Conservation (phyloP, 805 yeast species). For the Candida ipomoeae region DNA sequence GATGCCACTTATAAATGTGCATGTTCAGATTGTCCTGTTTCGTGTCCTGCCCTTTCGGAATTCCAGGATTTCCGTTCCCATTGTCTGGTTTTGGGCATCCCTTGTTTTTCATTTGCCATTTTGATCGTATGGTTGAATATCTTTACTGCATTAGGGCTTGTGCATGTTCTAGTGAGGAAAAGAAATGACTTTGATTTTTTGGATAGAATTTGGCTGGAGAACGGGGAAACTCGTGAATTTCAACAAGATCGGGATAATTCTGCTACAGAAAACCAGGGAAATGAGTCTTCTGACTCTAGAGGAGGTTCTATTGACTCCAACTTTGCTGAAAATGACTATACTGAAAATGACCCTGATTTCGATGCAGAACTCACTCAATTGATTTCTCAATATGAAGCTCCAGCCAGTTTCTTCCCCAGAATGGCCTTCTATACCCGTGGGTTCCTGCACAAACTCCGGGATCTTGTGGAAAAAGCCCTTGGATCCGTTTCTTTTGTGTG, state of each 20-base stretch:
- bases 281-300: too few species aligned
- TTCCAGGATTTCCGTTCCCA: conserved; percentile 30
- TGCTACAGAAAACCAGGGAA: conserved; percentile 12
- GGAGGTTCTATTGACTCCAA: too few species aligned
- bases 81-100: conserved; percentile 59
- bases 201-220: too few species aligned
- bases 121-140: conserved; percentile 44
- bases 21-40: conserved; percentile 79
- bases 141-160: conserved; percentile 40
- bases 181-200: too few species aligned
- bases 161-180: conserved; percentile 22
- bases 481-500: conserved; percentile 54
- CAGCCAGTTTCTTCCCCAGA: background rate
- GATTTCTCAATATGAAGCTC: conserved; percentile 1
- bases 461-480: conserved; percentile 32
- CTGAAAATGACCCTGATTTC: background rate
- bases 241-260: conserved; percentile 7
- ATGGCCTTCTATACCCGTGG: background rate
- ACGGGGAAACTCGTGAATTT: too few species aligned
- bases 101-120: conserved; percentile 70
- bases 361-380: conserved; percentile 5
- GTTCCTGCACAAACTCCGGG: conserved; percentile 4
- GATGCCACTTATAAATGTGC: conserved; percentile 72
- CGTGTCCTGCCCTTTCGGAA: conserved; percentile 68
- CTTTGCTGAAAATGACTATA: background rate